These are phyloP conservation scores for Xerocomus amazonicus DNA, from an alignment of 1,284 basidiomycete genomes.

Conservation along the genomic window DNA sequence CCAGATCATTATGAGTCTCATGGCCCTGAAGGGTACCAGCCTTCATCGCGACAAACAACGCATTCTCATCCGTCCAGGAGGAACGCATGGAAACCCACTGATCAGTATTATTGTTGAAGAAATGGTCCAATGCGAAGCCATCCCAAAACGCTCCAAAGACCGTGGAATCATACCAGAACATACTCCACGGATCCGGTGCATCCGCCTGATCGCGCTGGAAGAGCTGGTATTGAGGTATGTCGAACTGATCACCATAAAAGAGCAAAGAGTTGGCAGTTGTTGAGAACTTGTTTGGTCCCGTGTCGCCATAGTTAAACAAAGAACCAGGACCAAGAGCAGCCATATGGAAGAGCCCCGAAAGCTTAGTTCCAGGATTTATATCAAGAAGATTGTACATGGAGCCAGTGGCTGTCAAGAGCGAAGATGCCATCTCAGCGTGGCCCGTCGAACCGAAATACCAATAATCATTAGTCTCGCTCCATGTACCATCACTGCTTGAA, in stretches of 20 bases:
- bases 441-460: conserved; percentile 96
- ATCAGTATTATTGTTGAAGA: conserved; percentile 68
- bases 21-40: conserved; percentile 74
- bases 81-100: conserved; percentile 92
- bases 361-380: conserved; percentile 65
- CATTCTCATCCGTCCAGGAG: conserved; percentile 87
- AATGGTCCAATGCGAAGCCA: conserved; percentile 75
- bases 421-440: conserved; percentile 87
- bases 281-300: conserved; percentile 93
- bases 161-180: conserved; percentile 96
- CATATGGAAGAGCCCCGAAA: conserved; percentile 90
- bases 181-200: conserved; percentile 87
- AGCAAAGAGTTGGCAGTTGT: conserved; percentile 76
- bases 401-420: conserved; percentile 84
- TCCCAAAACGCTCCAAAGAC: conserved; percentile 91
- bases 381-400: conserved; percentile 74
- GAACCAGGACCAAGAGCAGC: conserved; percentile 82
- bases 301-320: conserved; percentile 90
- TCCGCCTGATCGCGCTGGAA: conserved; percentile 94
- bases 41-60: conserved; percentile 86
- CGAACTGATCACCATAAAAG: conserved; percentile 67
- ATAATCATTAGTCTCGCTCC: conserved; percentile 95
- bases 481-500: conserved; percentile 77
- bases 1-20: conserved; percentile 93
- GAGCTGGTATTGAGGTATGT: conserved; percentile 72